These are phyloP conservation scores for Phytophthora aleatoria DNA, from an alignment of 352 stramenopile species.

Conservation along the genomic window DNA sequence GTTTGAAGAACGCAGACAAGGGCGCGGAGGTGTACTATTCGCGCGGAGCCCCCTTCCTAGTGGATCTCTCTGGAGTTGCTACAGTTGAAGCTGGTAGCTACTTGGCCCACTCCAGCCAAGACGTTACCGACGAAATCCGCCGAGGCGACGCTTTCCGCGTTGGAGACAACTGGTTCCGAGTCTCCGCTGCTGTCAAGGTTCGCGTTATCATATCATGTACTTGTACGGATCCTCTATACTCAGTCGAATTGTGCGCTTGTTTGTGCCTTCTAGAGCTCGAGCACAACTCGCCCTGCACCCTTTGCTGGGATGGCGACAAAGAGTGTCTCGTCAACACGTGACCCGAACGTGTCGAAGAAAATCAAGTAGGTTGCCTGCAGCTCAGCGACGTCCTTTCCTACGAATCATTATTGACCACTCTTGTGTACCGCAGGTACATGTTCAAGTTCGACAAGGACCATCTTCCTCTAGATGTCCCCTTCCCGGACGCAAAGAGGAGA, in stretches of 20 bases:
- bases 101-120: slow-evolving; percentile 63
- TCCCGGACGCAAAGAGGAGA: slow-evolving; percentile 69
- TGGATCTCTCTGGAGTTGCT: slow-evolving; percentile 71
- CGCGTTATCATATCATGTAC: neutral
- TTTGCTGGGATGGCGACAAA: slow-evolving; percentile 78
- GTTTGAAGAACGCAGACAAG: slow-evolving; percentile 83
- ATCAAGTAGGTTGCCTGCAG: slow-evolving; percentile 47
- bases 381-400: slow-evolving; percentile 1
- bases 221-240: neutral
- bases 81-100: slow-evolving; percentile 80
- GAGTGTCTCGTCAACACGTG: slow-evolving; percentile 79
- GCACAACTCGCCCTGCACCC: slow-evolving; percentile 58
- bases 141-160: slow-evolving; percentile 75
- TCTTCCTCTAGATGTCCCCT: slow-evolving; percentile 77
- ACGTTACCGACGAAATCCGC: slow-evolving; percentile 71
- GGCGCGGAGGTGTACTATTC: slow-evolving; percentile 82
- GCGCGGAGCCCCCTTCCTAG: slow-evolving; percentile 65
- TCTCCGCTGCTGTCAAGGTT: slow-evolving; percentile 79
- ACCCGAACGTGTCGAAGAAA: slow-evolving; percentile 85
- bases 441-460: slow-evolving; percentile 88
- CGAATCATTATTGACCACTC: neutral
- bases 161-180: slow-evolving; percentile 83
- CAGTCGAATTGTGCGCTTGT: neutral
- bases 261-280: slow-evolving; percentile 48
- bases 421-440: slow-evolving; percentile 51